Percentiles rank a stretch among this genome's conserved stretches.
These are phyloP conservation scores for Agaricus blazei DNA, from an alignment of 768 basidiomycete genomes.

Conservation along the genomic window DNA sequence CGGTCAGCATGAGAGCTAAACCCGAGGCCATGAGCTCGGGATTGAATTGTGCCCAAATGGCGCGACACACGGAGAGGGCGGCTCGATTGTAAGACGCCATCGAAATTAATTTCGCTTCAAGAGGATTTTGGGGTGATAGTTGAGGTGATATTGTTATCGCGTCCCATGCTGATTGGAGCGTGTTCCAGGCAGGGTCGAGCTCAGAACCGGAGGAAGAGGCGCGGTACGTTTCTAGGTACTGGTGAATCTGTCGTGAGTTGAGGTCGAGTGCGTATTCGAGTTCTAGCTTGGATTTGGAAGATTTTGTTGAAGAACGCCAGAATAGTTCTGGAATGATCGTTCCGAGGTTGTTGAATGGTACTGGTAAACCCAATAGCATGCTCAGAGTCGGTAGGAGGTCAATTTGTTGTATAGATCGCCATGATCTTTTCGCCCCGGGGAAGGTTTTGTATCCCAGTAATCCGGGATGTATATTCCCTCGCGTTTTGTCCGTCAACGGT, in stretches of 20 bases:
- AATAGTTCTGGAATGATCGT: slow-evolving; percentile 90
- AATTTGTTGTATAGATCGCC: slow-evolving; percentile 83
- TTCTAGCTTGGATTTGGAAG: slow-evolving; percentile 17
- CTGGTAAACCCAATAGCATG: slow-evolving; percentile 85
- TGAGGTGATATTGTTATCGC: slow-evolving; percentile 37
- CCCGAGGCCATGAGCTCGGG: slow-evolving; percentile 72
- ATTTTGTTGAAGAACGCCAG: slow-evolving; percentile 29
- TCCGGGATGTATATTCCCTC: slow-evolving; percentile 35
- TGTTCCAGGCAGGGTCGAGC: slow-evolving; percentile 58
- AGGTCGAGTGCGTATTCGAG: slow-evolving; percentile 59
- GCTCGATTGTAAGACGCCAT: slow-evolving; percentile 50
- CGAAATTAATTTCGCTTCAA: slow-evolving; percentile 31
- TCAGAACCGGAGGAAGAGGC: slow-evolving; percentile 65
- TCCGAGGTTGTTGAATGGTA: slow-evolving; percentile 95
- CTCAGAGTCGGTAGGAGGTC: slow-evolving; percentile 88
- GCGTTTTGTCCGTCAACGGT: slow-evolving; percentile 32
- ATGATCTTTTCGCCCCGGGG: slow-evolving; percentile 47
- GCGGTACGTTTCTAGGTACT: slow-evolving; percentile 76
- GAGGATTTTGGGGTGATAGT: slow-evolving; percentile 17
- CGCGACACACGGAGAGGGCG: slow-evolving; percentile 68
- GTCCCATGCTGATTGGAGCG: slow-evolving; percentile 14
- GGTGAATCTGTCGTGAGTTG: slow-evolving; percentile 72
- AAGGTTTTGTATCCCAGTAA: slow-evolving; percentile 54
- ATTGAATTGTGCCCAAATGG: slow-evolving; percentile 95
- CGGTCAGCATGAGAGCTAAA: slow-evolving; percentile 51